phyloP scores from a whole-genome alignment of 2,329 filamentous ascomycete species.

The Plenodomus tracheiphilus region DNA sequence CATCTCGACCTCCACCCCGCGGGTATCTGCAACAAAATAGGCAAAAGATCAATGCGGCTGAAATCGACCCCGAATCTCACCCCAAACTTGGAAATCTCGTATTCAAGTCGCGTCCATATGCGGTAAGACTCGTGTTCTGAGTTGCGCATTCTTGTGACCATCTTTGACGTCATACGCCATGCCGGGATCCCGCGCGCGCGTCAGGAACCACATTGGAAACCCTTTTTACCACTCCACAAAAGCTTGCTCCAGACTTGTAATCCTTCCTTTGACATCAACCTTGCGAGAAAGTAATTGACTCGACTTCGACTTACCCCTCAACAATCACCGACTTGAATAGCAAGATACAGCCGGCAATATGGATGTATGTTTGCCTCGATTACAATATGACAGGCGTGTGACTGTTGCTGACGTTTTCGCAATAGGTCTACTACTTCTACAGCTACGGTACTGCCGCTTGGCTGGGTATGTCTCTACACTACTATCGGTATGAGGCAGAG shows the following conservation, averaged over 20 bases:
- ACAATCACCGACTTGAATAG: not conserved
- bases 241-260: not conserved
- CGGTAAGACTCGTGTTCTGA: not conserved
- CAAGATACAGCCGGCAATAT: not conserved
- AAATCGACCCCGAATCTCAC: not conserved
- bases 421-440: constrained; percentile 50
- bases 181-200: not conserved
- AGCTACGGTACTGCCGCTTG: constrained; percentile 49
- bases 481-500: no score
- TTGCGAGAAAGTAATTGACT: not conserved
- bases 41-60: not conserved
- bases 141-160: not conserved
- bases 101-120: not conserved
- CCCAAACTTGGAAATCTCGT: not conserved
- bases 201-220: not conserved
- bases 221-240: not conserved
- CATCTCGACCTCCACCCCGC: not conserved
- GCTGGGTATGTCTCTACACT: constrained; percentile 30
- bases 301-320: not conserved
- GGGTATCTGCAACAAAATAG: not conserved
- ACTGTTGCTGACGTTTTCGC: constrained; percentile 22
- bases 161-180: not conserved
- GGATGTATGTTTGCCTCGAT: constrained; percentile 7
- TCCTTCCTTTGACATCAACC: not conserved
- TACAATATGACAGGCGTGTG: no score